Percentiles rank a stretch among this genome's conserved stretches.
These are phyloP conservation scores for Paracoccidioides brasiliensis DNA, from an alignment of 2,329 filamentous ascomycete species.

Conservation along the genomic window DNA sequence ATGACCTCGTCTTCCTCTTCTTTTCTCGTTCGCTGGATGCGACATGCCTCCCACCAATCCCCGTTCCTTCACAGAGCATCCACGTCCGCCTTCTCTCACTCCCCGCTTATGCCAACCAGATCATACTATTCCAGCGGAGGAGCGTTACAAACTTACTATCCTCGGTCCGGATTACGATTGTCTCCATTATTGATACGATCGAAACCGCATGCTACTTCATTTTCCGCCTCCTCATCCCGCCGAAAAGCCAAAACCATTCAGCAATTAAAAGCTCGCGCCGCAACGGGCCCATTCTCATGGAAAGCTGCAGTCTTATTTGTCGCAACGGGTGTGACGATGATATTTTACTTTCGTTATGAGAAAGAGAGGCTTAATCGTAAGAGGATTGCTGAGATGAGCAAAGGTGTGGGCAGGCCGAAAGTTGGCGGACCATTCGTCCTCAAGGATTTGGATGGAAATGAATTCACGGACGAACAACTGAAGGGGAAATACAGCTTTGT, in stretches of 20 bases:
- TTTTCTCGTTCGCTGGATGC: background rate
- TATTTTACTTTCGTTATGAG: constrained; percentile 86
- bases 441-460: constrained; percentile 65
- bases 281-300: constrained; percentile 67
- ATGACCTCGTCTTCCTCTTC: background rate
- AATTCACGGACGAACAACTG: constrained; percentile 66
- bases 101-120: background rate
- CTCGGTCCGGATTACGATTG: background rate
- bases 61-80: background rate
- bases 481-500: constrained; percentile 62
- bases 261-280: constrained; percentile 27
- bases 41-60: background rate
- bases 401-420: constrained; percentile 84
- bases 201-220: background rate
- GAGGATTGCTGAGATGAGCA: constrained; percentile 78
- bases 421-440: constrained; percentile 80
- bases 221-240: constrained; percentile 16
- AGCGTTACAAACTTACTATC: background rate
- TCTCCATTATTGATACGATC: background rate
- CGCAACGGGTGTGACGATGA: constrained; percentile 58
- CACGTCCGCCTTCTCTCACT: background rate
- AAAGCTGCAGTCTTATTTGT: constrained; percentile 82
- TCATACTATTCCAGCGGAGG: background rate
- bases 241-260: constrained; percentile 26
- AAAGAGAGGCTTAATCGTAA: constrained; percentile 84